phyloP scores from a whole-genome alignment of 1,284 basidiomycete species.

The Ceratobasidium sp. region DNA sequence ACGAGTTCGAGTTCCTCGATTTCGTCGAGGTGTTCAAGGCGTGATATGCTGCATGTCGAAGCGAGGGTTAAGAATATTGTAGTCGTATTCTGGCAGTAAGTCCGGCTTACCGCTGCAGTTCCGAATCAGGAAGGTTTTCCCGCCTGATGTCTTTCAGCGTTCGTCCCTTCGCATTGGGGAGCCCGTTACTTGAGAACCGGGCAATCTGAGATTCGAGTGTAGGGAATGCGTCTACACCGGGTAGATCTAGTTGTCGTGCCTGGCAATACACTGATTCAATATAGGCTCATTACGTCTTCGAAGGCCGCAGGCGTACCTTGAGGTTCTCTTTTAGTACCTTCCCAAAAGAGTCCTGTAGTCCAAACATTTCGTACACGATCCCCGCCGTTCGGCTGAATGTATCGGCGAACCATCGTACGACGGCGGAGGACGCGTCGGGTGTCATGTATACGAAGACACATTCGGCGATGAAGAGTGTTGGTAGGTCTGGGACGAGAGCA shows the following conservation, averaged over 20 bases:
- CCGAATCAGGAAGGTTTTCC: constrained; percentile 66
- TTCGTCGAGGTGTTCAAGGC: constrained; percentile 89
- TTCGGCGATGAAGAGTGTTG: constrained; percentile 90
- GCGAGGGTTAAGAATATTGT: background rate
- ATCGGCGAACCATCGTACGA: constrained; percentile 83
- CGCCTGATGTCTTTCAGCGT: constrained; percentile 78
- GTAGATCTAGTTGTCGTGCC: constrained; percentile 81
- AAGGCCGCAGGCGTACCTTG: constrained; percentile 64
- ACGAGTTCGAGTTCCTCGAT: constrained; percentile 92
- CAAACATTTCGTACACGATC: constrained; percentile 93
- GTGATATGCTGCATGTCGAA: constrained; percentile 70
- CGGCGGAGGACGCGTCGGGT: constrained; percentile 67
- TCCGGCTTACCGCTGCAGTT: constrained; percentile 72
- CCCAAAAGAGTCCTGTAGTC: constrained; percentile 86
- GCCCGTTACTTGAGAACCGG: constrained; percentile 74
- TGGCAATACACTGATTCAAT: constrained; percentile 54
- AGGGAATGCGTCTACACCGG: constrained; percentile 76
- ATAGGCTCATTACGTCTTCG: background rate
- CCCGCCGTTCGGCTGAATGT: constrained; percentile 62
- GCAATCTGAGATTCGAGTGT: constrained; percentile 70
- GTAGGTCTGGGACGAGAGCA: constrained; percentile 73
- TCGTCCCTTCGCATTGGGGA: constrained; percentile 68
- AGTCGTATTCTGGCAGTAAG: background rate
- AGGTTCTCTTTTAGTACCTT: constrained; percentile 90
- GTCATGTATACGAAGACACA: constrained; percentile 93